phyloP scores from a whole-genome alignment of 306 rosid species.

The Rubus idaeus region DNA sequence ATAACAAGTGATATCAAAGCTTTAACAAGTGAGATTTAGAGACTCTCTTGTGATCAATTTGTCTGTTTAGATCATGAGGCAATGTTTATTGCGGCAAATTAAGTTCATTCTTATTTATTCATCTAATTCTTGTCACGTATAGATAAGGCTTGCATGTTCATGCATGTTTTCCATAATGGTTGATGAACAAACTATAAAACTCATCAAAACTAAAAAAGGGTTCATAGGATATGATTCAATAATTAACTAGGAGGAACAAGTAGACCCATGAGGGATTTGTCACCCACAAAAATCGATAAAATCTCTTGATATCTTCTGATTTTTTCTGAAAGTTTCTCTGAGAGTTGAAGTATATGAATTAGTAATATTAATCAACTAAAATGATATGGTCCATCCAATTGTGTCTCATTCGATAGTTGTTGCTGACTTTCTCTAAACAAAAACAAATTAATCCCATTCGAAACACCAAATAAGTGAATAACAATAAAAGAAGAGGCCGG shows the following conservation, averaged over 20 bases:
- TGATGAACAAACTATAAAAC: not conserved
- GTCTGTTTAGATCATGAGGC: not conserved
- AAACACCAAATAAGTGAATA: not conserved
- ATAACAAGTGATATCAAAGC: not conserved
- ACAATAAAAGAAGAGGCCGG: not conserved
- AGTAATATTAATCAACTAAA: not conserved
- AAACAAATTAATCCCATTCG: not conserved
- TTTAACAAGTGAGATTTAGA: not conserved
- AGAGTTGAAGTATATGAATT: not conserved
- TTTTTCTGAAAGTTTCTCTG: not conserved
- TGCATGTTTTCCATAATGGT: not conserved
- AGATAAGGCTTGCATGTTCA: constrained; percentile 5
- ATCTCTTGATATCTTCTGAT: constrained; percentile 1
- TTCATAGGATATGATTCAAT: not conserved
- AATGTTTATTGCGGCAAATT: not conserved
- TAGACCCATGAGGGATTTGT: constrained; percentile 24
- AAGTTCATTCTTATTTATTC: not conserved
- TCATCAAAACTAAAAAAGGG: not conserved
- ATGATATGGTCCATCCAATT: not conserved
- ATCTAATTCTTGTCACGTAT: not conserved
- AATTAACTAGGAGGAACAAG: not conserved
- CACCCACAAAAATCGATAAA: constrained; percentile 6
- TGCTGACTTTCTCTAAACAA: not conserved
- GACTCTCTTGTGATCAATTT: not conserved
- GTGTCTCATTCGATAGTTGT: not conserved